Conservation (phyloP, 768 basidiomycete species). For the Suillus plorans region DNA sequence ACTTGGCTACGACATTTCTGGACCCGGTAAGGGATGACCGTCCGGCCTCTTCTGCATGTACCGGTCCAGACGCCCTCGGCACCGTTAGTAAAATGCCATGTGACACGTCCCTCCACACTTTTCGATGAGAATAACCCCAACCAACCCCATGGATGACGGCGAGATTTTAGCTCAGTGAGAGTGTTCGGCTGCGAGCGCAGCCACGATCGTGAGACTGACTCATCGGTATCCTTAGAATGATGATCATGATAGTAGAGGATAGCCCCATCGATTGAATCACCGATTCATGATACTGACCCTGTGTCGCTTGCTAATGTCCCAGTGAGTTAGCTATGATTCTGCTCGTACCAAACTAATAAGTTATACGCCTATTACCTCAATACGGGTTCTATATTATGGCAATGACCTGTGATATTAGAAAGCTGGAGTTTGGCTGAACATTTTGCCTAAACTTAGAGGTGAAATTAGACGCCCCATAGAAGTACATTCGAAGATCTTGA, state of each 20-base stretch:
- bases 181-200: not conserved
- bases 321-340: not conserved
- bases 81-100: not conserved
- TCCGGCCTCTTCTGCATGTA: not conserved
- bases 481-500: not conserved
- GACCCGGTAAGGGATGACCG: conserved; percentile 2
- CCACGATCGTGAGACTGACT: not conserved
- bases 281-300: not conserved
- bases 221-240: not conserved
- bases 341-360: not conserved
- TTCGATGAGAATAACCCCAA: not conserved
- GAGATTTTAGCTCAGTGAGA: not conserved
- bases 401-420: not conserved
- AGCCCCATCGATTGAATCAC: not conserved
- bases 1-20: not conserved
- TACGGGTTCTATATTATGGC: not conserved
- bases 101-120: not conserved
- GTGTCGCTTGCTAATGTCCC: not conserved
- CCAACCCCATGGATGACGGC: not conserved
- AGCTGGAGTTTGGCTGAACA: not conserved
- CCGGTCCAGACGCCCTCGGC: conserved; percentile 1
- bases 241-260: not conserved
- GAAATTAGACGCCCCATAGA: not conserved
- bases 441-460: not conserved
- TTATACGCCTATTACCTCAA: not conserved